Conservation (phyloP, 139 green algal species). For the Chlorella sorokiniana region DNA sequence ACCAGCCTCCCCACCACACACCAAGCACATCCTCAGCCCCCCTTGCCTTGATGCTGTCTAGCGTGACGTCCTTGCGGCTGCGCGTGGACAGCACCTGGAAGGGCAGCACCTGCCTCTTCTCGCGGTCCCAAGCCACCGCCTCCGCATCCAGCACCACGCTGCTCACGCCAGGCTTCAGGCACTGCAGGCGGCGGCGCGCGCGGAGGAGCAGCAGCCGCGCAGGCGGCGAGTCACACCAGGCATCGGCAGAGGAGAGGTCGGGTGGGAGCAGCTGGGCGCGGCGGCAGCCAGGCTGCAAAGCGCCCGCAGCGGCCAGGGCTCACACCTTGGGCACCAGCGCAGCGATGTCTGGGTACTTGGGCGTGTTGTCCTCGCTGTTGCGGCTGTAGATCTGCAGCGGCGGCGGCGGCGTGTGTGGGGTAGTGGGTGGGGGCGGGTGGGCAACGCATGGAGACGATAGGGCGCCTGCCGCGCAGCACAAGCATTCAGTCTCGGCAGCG, state of each 20-base stretch:
- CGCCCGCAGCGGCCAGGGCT: background rate
- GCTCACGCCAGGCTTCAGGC: conserved; percentile 56
- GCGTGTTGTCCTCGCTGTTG: conserved; percentile 94
- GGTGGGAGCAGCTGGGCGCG: background rate
- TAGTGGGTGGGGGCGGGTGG: too few relatives aligned
- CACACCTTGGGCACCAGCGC: conserved; percentile 56
- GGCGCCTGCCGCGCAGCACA: too few relatives aligned
- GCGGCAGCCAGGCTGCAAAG: background rate
- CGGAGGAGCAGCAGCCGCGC: background rate
- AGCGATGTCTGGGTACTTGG: conserved; percentile 93
- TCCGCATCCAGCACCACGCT: conserved; percentile 92
- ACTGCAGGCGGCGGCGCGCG: background rate
- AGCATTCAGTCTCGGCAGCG: too few relatives aligned
- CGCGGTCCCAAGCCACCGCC: conserved; percentile 87
- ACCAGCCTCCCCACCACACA: background rate
- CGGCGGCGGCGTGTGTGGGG: background rate
- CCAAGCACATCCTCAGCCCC: background rate
- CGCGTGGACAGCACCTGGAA: conserved; percentile 96
- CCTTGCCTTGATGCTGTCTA: conserved; percentile 88
- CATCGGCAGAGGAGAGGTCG: background rate
- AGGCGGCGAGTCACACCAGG: background rate
- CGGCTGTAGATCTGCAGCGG: conserved; percentile 75
- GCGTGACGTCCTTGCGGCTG: conserved; percentile 87
- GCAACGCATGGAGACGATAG: too few relatives aligned
- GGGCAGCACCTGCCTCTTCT: conserved; percentile 83